Conservation (phyloP, 257 asterid species). For the Petunia secreta region DNA sequence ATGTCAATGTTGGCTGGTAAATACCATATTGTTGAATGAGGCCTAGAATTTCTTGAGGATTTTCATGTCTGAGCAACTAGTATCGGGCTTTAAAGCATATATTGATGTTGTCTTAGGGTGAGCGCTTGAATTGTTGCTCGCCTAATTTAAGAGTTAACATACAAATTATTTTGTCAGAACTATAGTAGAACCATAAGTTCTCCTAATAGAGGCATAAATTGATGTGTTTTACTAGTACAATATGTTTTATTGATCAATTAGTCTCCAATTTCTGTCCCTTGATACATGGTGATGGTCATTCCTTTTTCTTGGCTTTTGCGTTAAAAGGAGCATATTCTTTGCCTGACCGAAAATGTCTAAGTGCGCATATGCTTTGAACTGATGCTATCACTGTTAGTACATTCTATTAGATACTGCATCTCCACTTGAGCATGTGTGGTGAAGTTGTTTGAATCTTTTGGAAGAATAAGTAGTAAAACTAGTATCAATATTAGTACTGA, state of each 20-base stretch:
- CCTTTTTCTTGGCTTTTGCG: too few relatives aligned
- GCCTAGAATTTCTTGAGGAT: background rate
- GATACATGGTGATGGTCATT: background rate
- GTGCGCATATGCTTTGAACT: background rate
- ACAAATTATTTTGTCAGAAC: background rate
- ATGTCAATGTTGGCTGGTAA: background rate
- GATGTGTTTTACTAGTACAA: too few relatives aligned
- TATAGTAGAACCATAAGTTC: background rate
- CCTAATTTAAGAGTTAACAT: background rate
- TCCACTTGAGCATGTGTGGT: background rate
- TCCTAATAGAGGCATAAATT: background rate
- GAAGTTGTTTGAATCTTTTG: background rate
- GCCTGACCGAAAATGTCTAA: background rate
- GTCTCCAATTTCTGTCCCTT: background rate
- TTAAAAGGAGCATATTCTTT: background rate
- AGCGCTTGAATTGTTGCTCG: background rate
- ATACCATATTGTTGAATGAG: background rate
- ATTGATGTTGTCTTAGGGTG: background rate
- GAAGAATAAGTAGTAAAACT: background rate
- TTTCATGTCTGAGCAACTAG: conserved; percentile 2
- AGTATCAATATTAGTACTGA: background rate
- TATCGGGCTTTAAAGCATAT: background rate
- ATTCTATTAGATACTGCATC: background rate
- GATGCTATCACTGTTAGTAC: background rate
- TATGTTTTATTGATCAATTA: background rate